Percentiles rank a stretch among this genome's conserved stretches.
Conservation (phyloP, 495 filamentous ascomycete species). For the Podospora fimiseda region DNA sequence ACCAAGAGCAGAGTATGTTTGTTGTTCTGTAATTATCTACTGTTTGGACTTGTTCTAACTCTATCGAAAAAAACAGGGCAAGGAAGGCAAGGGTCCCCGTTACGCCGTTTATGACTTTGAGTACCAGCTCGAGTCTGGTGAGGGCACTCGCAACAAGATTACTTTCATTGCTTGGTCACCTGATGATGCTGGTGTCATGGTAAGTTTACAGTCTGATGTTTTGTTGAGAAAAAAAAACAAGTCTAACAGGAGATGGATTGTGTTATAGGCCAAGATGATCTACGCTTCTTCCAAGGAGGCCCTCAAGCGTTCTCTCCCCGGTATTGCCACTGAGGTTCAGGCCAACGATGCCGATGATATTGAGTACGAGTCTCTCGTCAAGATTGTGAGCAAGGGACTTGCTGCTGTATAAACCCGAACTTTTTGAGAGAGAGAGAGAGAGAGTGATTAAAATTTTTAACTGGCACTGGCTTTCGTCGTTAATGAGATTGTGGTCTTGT, state of each 20-base stretch:
- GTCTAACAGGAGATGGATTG: background rate
- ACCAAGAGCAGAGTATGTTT: conserved; percentile 31
- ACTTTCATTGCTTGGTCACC: conserved; percentile 93
- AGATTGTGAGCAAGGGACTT: conserved; percentile 70
- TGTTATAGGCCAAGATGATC: conserved; percentile 74
- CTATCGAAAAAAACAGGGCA: conserved; percentile 37
- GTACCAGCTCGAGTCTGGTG: conserved; percentile 69
- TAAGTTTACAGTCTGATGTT: too few species aligned
- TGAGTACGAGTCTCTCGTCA: conserved; percentile 72
- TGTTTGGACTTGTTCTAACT: too few species aligned
- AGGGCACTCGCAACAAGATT: conserved; percentile 91
- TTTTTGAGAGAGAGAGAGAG: background rate
- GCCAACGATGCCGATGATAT: conserved; percentile 89
- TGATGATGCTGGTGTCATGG: conserved; percentile 71
- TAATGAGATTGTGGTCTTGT: background rate
- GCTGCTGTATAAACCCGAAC: conserved; percentile 26
- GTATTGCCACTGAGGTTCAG: conserved; percentile 76
- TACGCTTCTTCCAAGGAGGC: conserved; percentile 94
- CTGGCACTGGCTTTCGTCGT: background rate
- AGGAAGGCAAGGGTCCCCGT: conserved; percentile 68
- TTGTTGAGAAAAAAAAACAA: conserved; percentile 5
- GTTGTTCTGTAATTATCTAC: too few species aligned
- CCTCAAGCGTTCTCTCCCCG: conserved; percentile 80
- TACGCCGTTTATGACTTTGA: conserved; percentile 91
- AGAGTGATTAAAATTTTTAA: background rate